Evolutionary conservation across 306 rosid species (phyloP).

Genomic region (Betula pendula): DNA sequence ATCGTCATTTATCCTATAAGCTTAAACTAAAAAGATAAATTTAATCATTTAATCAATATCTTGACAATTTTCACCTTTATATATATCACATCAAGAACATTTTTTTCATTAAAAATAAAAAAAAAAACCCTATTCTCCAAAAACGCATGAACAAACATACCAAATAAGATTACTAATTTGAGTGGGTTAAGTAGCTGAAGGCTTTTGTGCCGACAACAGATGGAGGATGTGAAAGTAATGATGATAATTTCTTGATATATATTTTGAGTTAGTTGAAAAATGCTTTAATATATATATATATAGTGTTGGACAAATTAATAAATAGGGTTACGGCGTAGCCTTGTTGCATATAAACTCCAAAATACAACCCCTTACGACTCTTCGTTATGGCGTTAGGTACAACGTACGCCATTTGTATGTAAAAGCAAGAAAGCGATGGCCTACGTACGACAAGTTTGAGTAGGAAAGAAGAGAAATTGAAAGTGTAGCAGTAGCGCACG

Average conservation of each 20-base stretch:
- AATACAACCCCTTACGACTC: background rate
- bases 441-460: slow-evolving; percentile 47
- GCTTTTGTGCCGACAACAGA: slow-evolving; percentile 19
- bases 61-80: too few species aligned
- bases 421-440: slow-evolving; percentile 33
- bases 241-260: slow-evolving; percentile 27
- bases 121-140: too few species aligned
- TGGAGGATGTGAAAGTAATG: slow-evolving; percentile 21
- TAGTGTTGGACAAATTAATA: slow-evolving; percentile 7
- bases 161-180: too few species aligned
- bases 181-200: too few species aligned
- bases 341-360: slow-evolving; percentile 1
- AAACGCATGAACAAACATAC: too few species aligned
- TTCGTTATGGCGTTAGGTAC: slow-evolving; percentile 42
- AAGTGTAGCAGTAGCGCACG: slow-evolving; percentile 23
- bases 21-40: too few species aligned
- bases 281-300: background rate
- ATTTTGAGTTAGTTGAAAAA: slow-evolving; percentile 30
- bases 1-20: too few species aligned
- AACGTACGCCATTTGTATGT: slow-evolving; percentile 32
- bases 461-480: slow-evolving; percentile 62
- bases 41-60: too few species aligned
- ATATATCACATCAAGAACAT: too few species aligned
- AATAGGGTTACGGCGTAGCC: slow-evolving; percentile 17
- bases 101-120: too few species aligned